These are phyloP conservation scores for Aspergillus quadricinctus DNA, from an alignment of 2,329 filamentous ascomycete species.

Conservation along the genomic window DNA sequence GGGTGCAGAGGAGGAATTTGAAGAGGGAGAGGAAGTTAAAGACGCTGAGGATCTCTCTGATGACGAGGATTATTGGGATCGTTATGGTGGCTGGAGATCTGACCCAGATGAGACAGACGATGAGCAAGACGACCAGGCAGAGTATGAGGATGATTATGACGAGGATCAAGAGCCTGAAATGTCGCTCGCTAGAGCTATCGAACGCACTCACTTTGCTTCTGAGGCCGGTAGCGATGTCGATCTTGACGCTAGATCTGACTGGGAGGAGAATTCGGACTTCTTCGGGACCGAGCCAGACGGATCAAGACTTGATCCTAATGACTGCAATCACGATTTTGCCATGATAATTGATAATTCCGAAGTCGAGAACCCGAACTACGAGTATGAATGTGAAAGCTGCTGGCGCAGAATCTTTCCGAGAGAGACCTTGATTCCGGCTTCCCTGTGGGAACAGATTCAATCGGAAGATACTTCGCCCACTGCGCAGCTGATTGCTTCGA, in stretches of 20 bases:
- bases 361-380: not conserved
- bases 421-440: not conserved
- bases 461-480: not conserved
- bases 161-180: not conserved
- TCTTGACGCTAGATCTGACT: conserved; percentile 13
- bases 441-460: not conserved
- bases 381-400: conserved; percentile 13
- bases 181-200: not conserved
- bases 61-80: not conserved
- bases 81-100: not conserved
- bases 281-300: conserved; percentile 20
- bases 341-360: not conserved
- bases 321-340: conserved; percentile 3
- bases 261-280: conserved; percentile 34
- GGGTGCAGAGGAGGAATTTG: not conserved
- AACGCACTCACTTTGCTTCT: not conserved
- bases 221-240: conserved; percentile 4
- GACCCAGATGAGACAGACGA: not conserved
- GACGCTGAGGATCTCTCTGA: not conserved
- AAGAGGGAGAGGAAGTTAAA: not conserved
- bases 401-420: conserved; percentile 6
- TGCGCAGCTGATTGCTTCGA: not conserved
- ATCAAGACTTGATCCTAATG: not conserved
- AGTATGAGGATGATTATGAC: not conserved
- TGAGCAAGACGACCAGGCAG: not conserved